Conservation (phyloP, 78 protist species). For the Neovahlkampfia damariscottae region DNA sequence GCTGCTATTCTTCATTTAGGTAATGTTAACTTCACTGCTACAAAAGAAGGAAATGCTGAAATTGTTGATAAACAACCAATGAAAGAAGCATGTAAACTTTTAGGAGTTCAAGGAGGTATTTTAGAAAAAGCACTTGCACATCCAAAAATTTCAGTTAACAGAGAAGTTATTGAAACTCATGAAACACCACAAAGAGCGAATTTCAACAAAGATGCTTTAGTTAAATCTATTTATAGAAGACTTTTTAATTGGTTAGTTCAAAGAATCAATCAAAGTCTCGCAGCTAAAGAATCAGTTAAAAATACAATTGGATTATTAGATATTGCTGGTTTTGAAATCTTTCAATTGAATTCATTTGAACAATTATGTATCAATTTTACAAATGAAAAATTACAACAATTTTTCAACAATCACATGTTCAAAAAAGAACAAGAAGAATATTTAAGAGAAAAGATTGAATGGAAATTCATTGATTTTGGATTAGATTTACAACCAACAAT, state of each 20-base stretch:
- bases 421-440: conserved; percentile 26
- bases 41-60: background rate
- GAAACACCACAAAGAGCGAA: background rate
- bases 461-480: background rate
- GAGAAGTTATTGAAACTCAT: background rate
- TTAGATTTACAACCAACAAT: conserved; percentile 56
- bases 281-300: background rate
- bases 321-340: conserved; percentile 30
- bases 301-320: conserved; percentile 23
- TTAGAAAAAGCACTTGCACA: background rate
- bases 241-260: conserved; percentile 33
- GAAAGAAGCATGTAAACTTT: background rate
- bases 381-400: conserved; percentile 94
- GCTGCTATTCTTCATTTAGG: background rate
- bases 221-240: conserved; percentile 6
- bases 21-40: background rate
- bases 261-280: conserved; percentile 22
- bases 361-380: conserved; percentile 93
- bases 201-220: background rate
- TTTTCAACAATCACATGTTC: conserved; percentile 92
- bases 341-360: conserved; percentile 65
- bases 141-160: background rate
- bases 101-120: background rate
- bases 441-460: conserved; percentile 6
- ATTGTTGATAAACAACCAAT: background rate